Percentiles rank a stretch among this genome's conserved stretches.
Conservation (phyloP, 805 yeast species). For the Metschnikowia arizonensis region DNA sequence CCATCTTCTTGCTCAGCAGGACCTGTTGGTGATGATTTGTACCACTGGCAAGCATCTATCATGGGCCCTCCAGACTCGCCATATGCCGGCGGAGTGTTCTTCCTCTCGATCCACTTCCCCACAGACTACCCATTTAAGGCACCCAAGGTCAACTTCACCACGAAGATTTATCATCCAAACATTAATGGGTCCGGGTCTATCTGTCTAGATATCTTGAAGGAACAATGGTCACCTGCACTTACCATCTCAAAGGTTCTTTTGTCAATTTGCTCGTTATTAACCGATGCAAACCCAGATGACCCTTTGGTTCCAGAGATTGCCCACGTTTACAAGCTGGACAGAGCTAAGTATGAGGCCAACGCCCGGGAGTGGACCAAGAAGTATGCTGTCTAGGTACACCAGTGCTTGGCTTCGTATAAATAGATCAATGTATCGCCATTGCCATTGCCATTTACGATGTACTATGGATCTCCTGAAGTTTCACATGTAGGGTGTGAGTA, state of each 20-base stretch:
- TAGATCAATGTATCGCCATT: constrained; percentile 2
- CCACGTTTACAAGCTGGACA: constrained; percentile 90
- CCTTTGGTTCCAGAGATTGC: constrained; percentile 99
- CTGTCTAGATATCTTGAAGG: constrained; percentile 94
- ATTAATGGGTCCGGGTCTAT: constrained; percentile 94
- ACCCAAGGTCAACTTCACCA: constrained; percentile 83
- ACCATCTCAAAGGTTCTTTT: constrained; percentile 93
- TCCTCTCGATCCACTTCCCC: constrained; percentile 95
- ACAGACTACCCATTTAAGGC: constrained; percentile 99
- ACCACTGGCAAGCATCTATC: constrained; percentile 99
- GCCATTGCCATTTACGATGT: too few relatives aligned
- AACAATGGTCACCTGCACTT: constrained; percentile 98
- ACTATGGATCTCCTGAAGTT: too few relatives aligned
- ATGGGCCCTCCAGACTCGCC: constrained; percentile 98
- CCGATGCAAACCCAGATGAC: constrained; percentile 98
- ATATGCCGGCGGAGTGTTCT: constrained; percentile 87
- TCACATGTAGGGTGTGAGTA: too few relatives aligned
- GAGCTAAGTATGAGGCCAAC: constrained; percentile 90
- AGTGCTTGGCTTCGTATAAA: background rate
- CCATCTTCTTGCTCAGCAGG: constrained; percentile 99
- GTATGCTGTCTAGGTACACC: constrained; percentile 68
- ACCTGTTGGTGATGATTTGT: constrained; percentile 95
- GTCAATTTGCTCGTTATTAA: constrained; percentile 90
- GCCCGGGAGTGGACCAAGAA: constrained; percentile 99
- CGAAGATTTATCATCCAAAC: constrained; percentile 96